phyloP scores from a whole-genome alignment of 129 eudicot species.

The Artemisia annua region DNA sequence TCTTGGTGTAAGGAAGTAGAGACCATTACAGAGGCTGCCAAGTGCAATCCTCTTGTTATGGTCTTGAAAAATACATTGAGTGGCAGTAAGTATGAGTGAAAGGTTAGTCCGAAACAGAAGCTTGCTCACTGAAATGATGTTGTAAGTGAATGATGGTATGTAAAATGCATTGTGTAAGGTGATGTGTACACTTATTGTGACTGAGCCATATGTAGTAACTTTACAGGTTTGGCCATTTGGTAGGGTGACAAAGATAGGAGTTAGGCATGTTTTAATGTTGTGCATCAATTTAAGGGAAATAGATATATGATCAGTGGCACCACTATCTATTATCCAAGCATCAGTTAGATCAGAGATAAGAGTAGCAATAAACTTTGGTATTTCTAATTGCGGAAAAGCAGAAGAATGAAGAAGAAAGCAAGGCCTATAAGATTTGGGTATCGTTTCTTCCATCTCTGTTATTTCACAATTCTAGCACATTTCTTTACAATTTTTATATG shows the following conservation, averaged over 20 bases:
- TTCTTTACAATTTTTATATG: constrained; percentile 34
- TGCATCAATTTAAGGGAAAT: not conserved
- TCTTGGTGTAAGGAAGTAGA: no score
- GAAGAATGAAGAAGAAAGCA: constrained; percentile 24
- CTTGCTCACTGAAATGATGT: not conserved
- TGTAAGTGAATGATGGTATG: no score
- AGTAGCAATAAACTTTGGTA: no score
- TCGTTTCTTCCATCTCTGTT: constrained; percentile 28
- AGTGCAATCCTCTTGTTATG: no score
- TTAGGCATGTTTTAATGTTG: not conserved
- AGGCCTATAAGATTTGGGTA: constrained; percentile 28
- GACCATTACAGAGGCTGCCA: no score
- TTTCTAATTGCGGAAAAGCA: constrained; percentile 28
- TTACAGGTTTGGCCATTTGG: not conserved
- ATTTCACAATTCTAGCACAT: constrained; percentile 32
- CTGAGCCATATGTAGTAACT: no score
- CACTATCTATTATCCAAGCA: not conserved
- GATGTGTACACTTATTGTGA: no score
- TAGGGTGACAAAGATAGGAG: not conserved
- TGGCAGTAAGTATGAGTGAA: not conserved
- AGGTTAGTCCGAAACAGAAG: not conserved
- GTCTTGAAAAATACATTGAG: no score
- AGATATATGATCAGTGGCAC: not conserved
- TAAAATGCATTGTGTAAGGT: no score
- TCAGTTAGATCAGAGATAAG: no score